Evolutionary conservation across 441 rosid genomes (phyloP).

Genomic region (Biscutella auriculata): DNA sequence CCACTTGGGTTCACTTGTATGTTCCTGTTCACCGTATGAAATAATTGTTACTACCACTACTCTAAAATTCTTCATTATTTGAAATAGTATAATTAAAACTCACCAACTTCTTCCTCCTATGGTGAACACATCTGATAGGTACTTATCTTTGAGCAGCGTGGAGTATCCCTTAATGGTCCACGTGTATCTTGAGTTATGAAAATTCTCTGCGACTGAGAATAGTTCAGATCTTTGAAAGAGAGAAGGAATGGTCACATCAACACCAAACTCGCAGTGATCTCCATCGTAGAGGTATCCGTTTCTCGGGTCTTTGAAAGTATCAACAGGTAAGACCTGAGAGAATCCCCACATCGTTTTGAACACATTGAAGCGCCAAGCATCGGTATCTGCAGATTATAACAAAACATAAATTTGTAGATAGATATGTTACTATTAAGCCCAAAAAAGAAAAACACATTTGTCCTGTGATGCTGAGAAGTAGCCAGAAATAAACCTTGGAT

Average conservation of each 20-base stretch:
- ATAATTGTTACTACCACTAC: no score
- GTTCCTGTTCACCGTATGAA: no score
- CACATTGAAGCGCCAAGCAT: not conserved
- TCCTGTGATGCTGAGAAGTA: not conserved
- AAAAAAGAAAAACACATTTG: not conserved
- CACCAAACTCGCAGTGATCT: conserved; percentile 6
- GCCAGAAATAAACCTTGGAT: not conserved
- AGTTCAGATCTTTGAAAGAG: not conserved
- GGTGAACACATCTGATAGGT: not conserved
- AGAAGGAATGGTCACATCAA: not conserved
- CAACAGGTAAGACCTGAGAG: not conserved
- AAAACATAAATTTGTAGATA: not conserved
- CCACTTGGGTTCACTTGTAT: no score
- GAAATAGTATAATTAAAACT: not conserved
- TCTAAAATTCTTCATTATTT: no score
- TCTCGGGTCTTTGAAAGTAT: not conserved
- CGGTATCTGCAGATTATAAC: not conserved
- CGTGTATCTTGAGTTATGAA: not conserved
- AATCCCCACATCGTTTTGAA: not conserved
- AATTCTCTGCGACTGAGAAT: not conserved
- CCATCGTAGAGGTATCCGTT: not conserved
- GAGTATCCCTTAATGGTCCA: not conserved
- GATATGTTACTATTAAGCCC: no score
- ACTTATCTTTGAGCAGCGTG: not conserved
- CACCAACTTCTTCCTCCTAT: not conserved